phyloP scores from a whole-genome alignment of 106 monocot genomes.

The Narthecium ossifragum region DNA sequence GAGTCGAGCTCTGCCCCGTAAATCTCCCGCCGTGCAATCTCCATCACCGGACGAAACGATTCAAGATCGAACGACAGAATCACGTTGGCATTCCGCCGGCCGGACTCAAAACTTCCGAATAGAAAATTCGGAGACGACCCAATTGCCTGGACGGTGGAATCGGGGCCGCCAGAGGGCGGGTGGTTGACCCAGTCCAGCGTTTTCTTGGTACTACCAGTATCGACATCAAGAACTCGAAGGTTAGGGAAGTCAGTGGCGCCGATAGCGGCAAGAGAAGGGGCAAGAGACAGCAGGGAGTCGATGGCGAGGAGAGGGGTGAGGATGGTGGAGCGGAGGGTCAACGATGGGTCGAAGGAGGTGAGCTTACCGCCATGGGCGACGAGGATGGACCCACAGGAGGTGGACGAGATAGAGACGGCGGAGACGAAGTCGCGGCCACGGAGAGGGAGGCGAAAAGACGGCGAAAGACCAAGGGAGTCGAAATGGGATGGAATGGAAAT shows the following conservation, averaged over 20 bases:
- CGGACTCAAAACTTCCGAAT: constrained; percentile 63
- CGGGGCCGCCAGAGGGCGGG: constrained; percentile 8
- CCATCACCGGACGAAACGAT: constrained; percentile 23
- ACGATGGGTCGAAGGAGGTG: constrained; percentile 40
- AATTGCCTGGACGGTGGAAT: constrained; percentile 34
- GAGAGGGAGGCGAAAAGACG: constrained; percentile 36
- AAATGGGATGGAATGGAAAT: constrained; percentile 15
- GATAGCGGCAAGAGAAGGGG: constrained; percentile 24
- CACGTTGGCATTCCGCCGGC: constrained; percentile 50
- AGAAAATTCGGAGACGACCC: constrained; percentile 32
- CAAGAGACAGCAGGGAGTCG: constrained; percentile 45
- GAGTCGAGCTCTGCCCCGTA: constrained; percentile 62
- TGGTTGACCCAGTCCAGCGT: constrained; percentile 40
- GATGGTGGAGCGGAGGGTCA: constrained; percentile 30
- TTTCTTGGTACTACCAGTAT: constrained; percentile 5
- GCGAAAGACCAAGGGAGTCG: constrained; percentile 28
- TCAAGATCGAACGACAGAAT: constrained; percentile 51
- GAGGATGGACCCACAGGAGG: constrained; percentile 28
- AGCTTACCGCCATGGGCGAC: constrained; percentile 51
- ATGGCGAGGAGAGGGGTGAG: constrained; percentile 58
- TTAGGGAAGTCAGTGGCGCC: constrained; percentile 60
- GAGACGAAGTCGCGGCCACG: constrained; percentile 34
- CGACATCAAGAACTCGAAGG: constrained; percentile 36
- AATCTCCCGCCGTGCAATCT: constrained; percentile 50
- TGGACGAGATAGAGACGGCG: constrained; percentile 25